Base-by-base conservation (phyloP, 495 filamentous ascomycete species). In the Penicillium odoratum region DNA sequence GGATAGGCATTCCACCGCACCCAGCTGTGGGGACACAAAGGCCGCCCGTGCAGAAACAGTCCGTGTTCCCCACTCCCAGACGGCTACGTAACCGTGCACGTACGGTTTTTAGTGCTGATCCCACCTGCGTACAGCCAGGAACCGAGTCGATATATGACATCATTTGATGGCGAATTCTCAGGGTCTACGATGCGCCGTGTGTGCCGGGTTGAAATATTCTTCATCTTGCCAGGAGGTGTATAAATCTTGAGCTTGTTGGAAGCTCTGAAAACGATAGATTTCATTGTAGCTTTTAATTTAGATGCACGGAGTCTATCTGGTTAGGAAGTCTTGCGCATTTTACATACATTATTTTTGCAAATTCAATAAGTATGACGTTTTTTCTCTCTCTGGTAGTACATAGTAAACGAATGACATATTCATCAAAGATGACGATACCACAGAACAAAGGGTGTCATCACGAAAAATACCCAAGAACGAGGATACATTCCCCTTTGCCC, bases 71-170 rank as follows among this genome's bases (percentile, higher is more conserved):
- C 47, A 49, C 47, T 49, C 30, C 38, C n/a, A 15, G 4, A 40
- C 15, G 15, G 38, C 61, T 57, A 64, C 61, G 61, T 64, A 64
- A 60, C 51, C 40, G 53, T 46, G 49, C 53, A 50, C 53, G 26
- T 56, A 9, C 31, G 21, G 25, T 15, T 13, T 49, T 52, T 7
- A 16, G 1, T 16, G 38, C 3, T n/a, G 38, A 40, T 40, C 38
- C 13, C 15, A 16, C 38, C 13, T 40, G 13, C 1, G 16, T 16
- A 3, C 0, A 50, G 26, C 28, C 56, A 60, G 38, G 38, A 15
- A 40, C 31, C 31, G 31, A 33, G 31, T 33, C 15, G 13, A 5
- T 40, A 15, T 4, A 36, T 63, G 61, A 63, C 57, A 59, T 64
- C 61, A 55, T 36, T 34, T 47, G 25, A 5, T 10, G 18, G 9